Evolutionary conservation across 1,284 basidiomycete genomes (phyloP).

Genomic region (Takashimella tepidaria): DNA sequence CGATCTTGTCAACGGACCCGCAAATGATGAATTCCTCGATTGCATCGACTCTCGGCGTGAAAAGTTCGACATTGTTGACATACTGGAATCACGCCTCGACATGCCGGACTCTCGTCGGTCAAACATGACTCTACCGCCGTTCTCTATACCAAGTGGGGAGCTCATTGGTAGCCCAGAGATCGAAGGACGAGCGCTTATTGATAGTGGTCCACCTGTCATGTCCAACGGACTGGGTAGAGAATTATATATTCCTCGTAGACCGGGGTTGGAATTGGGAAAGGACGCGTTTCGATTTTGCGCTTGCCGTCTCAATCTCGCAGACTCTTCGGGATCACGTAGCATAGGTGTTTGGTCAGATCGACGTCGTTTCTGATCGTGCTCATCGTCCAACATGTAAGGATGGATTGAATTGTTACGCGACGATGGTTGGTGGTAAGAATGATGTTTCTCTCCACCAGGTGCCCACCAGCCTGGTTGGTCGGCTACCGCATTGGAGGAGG

Average conservation of each 20-base stretch:
- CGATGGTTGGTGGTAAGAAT: not conserved
- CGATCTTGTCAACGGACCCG: constrained; percentile 32
- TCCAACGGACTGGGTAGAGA: constrained; percentile 19
- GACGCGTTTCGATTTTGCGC: constrained; percentile 42
- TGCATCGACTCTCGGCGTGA: constrained; percentile 4
- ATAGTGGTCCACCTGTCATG: constrained; percentile 4
- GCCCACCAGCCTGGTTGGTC: constrained; percentile 38
- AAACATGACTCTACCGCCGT: constrained; percentile 4
- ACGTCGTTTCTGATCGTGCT: constrained; percentile 35
- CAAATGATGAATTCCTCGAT: constrained; percentile 31
- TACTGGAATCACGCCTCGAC: constrained; percentile 12
- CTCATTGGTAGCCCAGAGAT: constrained; percentile 15
- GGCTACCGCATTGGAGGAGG: constrained; percentile 22
- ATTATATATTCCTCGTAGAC: constrained; percentile 22
- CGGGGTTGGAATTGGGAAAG: constrained; percentile 21
- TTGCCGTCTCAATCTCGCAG: constrained; percentile 37
- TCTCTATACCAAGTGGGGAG: constrained; percentile 10
- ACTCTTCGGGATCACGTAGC: constrained; percentile 35
- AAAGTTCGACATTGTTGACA: not conserved
- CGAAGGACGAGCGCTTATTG: constrained; percentile 24
- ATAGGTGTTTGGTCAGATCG: constrained; percentile 35
- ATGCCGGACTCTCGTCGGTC: not conserved
- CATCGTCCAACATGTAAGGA: constrained; percentile 17
- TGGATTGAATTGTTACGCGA: constrained; percentile 7
- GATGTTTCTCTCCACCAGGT: constrained; percentile 26